These are phyloP conservation scores for Akebia trifoliata DNA, from an alignment of 164 flowering plant genomes.

Conservation along the genomic window DNA sequence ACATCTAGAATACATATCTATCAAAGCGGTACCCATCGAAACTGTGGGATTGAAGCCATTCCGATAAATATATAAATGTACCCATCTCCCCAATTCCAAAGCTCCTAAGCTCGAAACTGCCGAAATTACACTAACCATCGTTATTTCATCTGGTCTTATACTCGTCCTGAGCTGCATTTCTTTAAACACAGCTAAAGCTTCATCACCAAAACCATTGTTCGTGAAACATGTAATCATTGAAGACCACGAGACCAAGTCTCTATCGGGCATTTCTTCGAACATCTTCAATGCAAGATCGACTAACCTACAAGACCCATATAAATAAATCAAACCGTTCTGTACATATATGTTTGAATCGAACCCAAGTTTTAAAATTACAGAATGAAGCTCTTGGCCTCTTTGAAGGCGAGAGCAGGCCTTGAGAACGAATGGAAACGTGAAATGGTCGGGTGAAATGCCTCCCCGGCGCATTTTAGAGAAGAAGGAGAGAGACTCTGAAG, in stretches of 20 bases:
- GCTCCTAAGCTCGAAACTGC: constrained; percentile 35
- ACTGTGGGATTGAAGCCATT: constrained; percentile 21
- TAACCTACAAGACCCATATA: constrained; percentile 26
- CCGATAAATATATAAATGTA: constrained; percentile 22
- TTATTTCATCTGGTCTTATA: constrained; percentile 34
- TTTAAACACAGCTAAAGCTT: constrained; percentile 31
- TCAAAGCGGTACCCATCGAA: constrained; percentile 35
- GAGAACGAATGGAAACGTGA: constrained; percentile 42
- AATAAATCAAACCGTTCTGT: constrained; percentile 29
- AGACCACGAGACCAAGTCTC: too few species aligned
- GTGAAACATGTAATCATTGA: constrained; percentile 28
- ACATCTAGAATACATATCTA: constrained; percentile 42
- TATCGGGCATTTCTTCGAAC: constrained; percentile 33
- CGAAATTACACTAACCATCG: constrained; percentile 33
- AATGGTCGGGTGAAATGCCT: constrained; percentile 18
- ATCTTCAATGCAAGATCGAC: constrained; percentile 21
- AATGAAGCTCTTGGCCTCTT: constrained; percentile 22
- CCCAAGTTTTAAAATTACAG: too few species aligned
- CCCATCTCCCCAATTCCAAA: constrained; percentile 42
- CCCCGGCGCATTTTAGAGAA: constrained; percentile 14
- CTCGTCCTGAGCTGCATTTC: constrained; percentile 34
- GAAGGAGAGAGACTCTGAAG: constrained; percentile 12
- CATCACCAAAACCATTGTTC: constrained; percentile 27
- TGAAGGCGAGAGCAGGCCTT: constrained; percentile 36
- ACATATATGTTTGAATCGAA: too few species aligned